Conservation (phyloP, 129 eudicot species). For the Deinandra increscens region DNA sequence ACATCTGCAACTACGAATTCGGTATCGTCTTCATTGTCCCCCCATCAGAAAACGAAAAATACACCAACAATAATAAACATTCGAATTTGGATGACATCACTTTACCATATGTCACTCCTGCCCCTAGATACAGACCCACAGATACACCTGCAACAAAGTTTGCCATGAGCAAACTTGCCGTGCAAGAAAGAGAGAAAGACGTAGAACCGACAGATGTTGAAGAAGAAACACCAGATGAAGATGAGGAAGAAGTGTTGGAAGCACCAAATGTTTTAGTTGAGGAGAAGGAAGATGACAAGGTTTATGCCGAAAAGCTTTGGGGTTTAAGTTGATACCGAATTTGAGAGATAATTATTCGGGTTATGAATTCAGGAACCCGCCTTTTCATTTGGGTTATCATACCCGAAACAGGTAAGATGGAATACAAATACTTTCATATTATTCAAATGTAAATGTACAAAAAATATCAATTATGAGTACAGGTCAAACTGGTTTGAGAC, state of each 20-base stretch:
- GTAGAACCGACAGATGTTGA: slow-evolving; percentile 30
- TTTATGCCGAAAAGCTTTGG: slow-evolving; percentile 82
- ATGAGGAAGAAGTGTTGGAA: slow-evolving; percentile 43
- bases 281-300: slow-evolving; percentile 82
- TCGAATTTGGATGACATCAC: slow-evolving; percentile 59
- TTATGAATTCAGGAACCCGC: neutral
- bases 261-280: slow-evolving; percentile 30
- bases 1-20: slow-evolving; percentile 78
- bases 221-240: slow-evolving; percentile 67
- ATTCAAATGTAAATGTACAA: too few species aligned
- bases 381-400: too few species aligned
- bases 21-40: slow-evolving; percentile 73
- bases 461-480: too few species aligned
- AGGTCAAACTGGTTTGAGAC: too few species aligned
- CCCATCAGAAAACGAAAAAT: slow-evolving; percentile 32
- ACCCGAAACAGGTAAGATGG: too few species aligned
- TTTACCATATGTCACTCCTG: slow-evolving; percentile 80
- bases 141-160: slow-evolving; percentile 77
- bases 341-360: neutral
- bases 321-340: slow-evolving; percentile 55
- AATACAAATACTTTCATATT: too few species aligned
- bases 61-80: neutral
- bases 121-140: slow-evolving; percentile 64
- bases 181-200: slow-evolving; percentile 33
- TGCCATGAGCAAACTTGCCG: slow-evolving; percentile 62